Conservation (phyloP, 83 land plant species). For the Thuja plicata region DNA sequence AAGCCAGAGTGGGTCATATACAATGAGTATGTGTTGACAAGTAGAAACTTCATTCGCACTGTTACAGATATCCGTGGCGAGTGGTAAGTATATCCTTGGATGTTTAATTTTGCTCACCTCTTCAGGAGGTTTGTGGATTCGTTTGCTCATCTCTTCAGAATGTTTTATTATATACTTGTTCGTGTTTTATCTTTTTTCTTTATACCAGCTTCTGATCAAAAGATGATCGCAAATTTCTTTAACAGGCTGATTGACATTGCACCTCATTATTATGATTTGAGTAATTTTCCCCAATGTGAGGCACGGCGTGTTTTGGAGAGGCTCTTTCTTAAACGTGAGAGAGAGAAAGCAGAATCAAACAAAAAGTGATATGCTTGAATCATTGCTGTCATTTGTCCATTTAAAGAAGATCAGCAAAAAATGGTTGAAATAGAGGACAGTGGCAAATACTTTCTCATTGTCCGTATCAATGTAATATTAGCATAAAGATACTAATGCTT, state of each 20-base stretch:
- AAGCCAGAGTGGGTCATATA: slow-evolving; percentile 99
- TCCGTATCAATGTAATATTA: background rate
- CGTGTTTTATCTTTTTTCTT: background rate
- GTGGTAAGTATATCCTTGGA: slow-evolving; percentile 54
- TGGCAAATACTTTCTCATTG: background rate
- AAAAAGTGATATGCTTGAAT: slow-evolving; percentile 21
- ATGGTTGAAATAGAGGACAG: background rate
- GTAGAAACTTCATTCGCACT: slow-evolving; percentile 90
- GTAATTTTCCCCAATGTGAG: slow-evolving; percentile 93
- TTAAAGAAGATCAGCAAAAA: background rate
- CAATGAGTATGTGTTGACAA: slow-evolving; percentile 93
- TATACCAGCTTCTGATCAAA: background rate
- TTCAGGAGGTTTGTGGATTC: background rate
- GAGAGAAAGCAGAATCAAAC: slow-evolving; percentile 53
- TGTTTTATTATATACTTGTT: no score
- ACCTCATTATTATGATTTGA: slow-evolving; percentile 93
- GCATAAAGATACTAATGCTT: background rate
- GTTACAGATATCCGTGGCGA: slow-evolving; percentile 94
- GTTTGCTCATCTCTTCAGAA: background rate
- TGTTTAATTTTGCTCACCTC: background rate
- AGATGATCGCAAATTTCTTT: background rate
- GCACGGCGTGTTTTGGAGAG: slow-evolving; percentile 87
- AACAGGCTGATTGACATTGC: slow-evolving; percentile 92
- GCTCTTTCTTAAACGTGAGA: slow-evolving; percentile 80
- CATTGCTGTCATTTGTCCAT: background rate